A percentile compares a stretch with the other conserved stretches of the same genome.
Evolutionary conservation across 2,329 filamentous ascomycete genomes (phyloP).

Genomic region (Fusarium sp.): DNA sequence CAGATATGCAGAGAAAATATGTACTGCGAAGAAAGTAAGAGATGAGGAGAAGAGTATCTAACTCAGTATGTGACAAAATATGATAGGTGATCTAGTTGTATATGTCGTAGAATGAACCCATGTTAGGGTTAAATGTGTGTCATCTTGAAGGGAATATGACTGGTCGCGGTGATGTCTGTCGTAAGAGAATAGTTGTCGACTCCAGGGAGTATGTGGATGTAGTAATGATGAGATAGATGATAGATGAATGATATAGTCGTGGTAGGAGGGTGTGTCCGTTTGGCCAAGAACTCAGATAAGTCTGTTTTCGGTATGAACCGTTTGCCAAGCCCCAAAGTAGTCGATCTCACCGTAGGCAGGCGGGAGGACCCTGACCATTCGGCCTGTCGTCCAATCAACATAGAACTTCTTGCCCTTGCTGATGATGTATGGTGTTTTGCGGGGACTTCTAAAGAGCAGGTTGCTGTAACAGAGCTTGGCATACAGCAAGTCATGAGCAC

Average conservation of each 20-base stretch:
- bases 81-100: slow-evolving; percentile 19
- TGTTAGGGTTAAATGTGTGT: background rate
- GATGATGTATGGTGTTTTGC: slow-evolving; percentile 67
- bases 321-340: slow-evolving; percentile 59
- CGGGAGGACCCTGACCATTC: slow-evolving; percentile 62
- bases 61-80: background rate
- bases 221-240: background rate
- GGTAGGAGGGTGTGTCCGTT: background rate
- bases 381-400: slow-evolving; percentile 67
- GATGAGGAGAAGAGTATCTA: background rate
- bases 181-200: background rate
- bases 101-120: background rate
- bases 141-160: slow-evolving; percentile 12
- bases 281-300: slow-evolving; percentile 48
- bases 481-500: slow-evolving; percentile 66
- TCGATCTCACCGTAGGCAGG: slow-evolving; percentile 64
- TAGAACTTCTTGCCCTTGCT: slow-evolving; percentile 66
- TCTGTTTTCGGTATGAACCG: slow-evolving; percentile 59
- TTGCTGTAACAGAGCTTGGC: slow-evolving; percentile 69
- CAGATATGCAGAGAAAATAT: slow-evolving; percentile 38
- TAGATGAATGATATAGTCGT: background rate
- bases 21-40: slow-evolving; percentile 29
- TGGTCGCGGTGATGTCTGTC: background rate
- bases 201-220: background rate
- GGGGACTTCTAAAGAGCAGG: slow-evolving; percentile 63